A percentile compares a stretch with the other conserved stretches of the same genome.
phyloP scores from a whole-genome alignment of 805 yeast species.

The Pichia deserticola region DNA sequence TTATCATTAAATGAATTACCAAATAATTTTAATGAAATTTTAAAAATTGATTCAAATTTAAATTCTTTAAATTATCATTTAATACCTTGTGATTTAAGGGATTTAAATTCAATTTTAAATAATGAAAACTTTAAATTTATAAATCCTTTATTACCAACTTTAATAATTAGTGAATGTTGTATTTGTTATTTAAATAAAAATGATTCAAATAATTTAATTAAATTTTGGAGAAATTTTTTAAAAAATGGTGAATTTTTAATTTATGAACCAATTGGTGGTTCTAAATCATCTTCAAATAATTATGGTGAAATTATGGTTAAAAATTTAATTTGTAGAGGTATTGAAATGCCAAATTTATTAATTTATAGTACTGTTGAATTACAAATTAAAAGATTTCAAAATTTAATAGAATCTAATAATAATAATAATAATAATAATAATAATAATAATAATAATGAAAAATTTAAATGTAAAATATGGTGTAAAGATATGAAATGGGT shows the following conservation, averaged over 20 bases:
- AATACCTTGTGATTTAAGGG: conserved; percentile 48
- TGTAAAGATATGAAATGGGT: conserved; percentile 41
- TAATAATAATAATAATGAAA: no score
- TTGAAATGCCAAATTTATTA: conserved; percentile 50
- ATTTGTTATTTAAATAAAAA: conserved; percentile 57
- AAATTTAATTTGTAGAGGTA: conserved; percentile 54
- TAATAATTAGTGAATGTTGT: conserved; percentile 69
- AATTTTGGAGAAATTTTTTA: conserved; percentile 32
- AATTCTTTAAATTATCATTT: conserved; percentile 37
- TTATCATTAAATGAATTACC: background rate
- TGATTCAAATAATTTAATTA: conserved; percentile 38
- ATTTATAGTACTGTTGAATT: conserved; percentile 40
- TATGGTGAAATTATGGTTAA: conserved; percentile 65
- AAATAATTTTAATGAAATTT: conserved; percentile 13
- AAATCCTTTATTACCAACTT: conserved; percentile 40
- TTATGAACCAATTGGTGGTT: conserved; percentile 64
- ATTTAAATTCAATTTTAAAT: conserved; percentile 11
- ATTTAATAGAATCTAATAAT: conserved; percentile 12
- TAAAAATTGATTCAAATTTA: background rate
- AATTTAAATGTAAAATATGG: conserved; percentile 10
- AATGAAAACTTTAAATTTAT: conserved; percentile 1
- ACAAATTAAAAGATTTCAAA: conserved; percentile 32
- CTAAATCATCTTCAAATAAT: conserved; percentile 10
- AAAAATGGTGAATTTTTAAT: conserved; percentile 31
- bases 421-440: background rate